Conservation (phyloP, 345 rosid genomes). For the Tarenaya hassleriana region DNA sequence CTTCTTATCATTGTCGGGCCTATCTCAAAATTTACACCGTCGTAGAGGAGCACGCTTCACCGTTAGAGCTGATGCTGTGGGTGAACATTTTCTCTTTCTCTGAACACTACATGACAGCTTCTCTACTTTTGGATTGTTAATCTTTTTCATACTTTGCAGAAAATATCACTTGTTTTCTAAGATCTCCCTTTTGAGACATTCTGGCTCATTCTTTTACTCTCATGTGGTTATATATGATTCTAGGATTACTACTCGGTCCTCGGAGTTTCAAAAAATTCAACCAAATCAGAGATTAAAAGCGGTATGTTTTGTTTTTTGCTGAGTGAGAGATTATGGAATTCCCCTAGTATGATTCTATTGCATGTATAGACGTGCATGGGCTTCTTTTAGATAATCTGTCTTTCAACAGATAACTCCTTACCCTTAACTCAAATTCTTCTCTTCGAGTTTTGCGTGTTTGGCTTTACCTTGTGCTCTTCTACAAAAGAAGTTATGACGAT, state of each 20-base stretch:
- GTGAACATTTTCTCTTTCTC: slow-evolving; percentile 31
- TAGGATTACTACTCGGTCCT: slow-evolving; percentile 94
- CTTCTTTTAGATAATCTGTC: no score
- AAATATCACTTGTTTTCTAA: no score
- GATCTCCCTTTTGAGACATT: not conserved
- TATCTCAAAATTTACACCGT: slow-evolving; percentile 38
- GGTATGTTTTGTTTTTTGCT: slow-evolving; percentile 39
- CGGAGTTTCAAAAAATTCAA: slow-evolving; percentile 83
- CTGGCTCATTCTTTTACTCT: not conserved
- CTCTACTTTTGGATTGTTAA: no score
- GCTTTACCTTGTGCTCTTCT: slow-evolving; percentile 1
- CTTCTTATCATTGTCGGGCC: slow-evolving; percentile 36
- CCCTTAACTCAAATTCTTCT: no score
- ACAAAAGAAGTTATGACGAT: slow-evolving; percentile 13
- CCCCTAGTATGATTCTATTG: no score
- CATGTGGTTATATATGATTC: slow-evolving; percentile 13
- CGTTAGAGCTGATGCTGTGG: slow-evolving; percentile 84
- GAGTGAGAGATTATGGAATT: no score
- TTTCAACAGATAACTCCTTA: no score
- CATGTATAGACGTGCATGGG: no score
- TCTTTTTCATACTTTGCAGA: not conserved
- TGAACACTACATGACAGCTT: not conserved
- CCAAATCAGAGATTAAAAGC: slow-evolving; percentile 91
- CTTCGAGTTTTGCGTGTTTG: not conserved
- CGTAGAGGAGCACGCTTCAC: slow-evolving; percentile 55